Evolutionary conservation across 2,329 filamentous ascomycete species (phyloP).

Genomic region (Escovopsis sp.): DNA sequence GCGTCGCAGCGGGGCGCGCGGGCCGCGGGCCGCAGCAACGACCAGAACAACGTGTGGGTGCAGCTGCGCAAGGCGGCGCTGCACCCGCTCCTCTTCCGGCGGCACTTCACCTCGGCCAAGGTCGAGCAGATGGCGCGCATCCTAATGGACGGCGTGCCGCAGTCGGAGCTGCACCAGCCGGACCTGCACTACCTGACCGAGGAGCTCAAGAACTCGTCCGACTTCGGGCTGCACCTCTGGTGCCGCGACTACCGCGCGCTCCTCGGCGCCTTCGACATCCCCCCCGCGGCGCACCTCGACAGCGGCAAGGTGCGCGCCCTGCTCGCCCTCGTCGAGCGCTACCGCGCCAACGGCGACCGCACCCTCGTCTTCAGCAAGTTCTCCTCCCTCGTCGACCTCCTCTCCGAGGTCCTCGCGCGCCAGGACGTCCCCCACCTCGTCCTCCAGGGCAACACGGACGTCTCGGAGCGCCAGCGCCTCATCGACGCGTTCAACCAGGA

Average conservation of each 20-base stretch:
- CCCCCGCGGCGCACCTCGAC: conserved; percentile 38
- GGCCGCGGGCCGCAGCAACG: conserved; percentile 32
- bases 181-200: conserved; percentile 37
- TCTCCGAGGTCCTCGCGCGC: conserved; percentile 66
- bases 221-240: conserved; percentile 52
- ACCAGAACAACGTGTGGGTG: conserved; percentile 65
- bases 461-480: conserved; percentile 69
- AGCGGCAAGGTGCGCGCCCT: conserved; percentile 79
- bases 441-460: conserved; percentile 73
- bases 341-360: conserved; percentile 68
- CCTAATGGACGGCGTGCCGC: conserved; percentile 53
- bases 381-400: conserved; percentile 77
- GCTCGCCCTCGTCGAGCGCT: conserved; percentile 56
- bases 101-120: conserved; percentile 60
- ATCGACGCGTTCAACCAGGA: conserved; percentile 78
- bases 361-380: conserved; percentile 90
- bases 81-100: conserved; percentile 76
- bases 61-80: conserved; percentile 85
- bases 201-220: conserved; percentile 43
- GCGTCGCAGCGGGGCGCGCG: conserved; percentile 39
- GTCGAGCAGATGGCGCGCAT: conserved; percentile 66
- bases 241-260: conserved; percentile 43
- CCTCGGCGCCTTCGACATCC: conserved; percentile 38
- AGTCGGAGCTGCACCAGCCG: conserved; percentile 37
- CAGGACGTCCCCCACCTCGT: conserved; percentile 63